Percentiles rank a stretch among this genome's conserved stretches.
Evolutionary conservation across 1,284 basidiomycete species (phyloP).

Genomic region (Trichosporon faecale): DNA sequence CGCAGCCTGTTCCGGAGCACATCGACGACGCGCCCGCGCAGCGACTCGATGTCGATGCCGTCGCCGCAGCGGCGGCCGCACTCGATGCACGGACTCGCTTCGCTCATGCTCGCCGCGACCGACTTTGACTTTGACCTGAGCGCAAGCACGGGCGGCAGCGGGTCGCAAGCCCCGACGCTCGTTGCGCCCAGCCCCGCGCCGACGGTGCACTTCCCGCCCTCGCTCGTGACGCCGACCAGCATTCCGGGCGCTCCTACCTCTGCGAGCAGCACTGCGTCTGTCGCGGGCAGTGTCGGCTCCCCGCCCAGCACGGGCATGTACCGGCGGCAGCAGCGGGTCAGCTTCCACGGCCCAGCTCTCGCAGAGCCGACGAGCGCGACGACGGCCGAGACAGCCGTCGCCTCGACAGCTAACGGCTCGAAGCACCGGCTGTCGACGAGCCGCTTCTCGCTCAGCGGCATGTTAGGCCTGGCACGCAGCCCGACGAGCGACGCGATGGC

Average conservation of each 20-base stretch:
- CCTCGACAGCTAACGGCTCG: conserved; percentile 20
- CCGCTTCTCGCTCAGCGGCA: conserved; percentile 45
- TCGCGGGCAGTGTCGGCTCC: neutral
- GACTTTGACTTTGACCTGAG: conserved; percentile 21
- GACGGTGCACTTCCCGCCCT: conserved; percentile 23
- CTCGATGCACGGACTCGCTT: conserved; percentile 33
- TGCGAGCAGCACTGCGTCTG: neutral
- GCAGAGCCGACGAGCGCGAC: conserved; percentile 39
- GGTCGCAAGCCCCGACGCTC: conserved; percentile 12
- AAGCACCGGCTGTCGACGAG: conserved; percentile 9
- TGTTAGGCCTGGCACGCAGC: conserved; percentile 33
- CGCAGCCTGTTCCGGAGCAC: conserved; percentile 37
- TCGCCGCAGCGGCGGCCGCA: conserved; percentile 23
- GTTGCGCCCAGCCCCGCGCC: conserved; percentile 19
- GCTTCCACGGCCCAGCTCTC: conserved; percentile 42
- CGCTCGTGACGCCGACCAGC: neutral
- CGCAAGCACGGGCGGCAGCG: conserved; percentile 6
- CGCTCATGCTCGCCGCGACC: conserved; percentile 21
- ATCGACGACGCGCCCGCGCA: conserved; percentile 21
- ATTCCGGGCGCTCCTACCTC: neutral
- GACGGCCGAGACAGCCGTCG: conserved; percentile 34
- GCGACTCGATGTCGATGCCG: conserved; percentile 13
- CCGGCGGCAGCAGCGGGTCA: conserved; percentile 25
- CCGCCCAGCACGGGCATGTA: conserved; percentile 16
- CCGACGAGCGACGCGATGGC: conserved; percentile 36